Conservation (phyloP, 805 yeast species). For the Candida pini region DNA sequence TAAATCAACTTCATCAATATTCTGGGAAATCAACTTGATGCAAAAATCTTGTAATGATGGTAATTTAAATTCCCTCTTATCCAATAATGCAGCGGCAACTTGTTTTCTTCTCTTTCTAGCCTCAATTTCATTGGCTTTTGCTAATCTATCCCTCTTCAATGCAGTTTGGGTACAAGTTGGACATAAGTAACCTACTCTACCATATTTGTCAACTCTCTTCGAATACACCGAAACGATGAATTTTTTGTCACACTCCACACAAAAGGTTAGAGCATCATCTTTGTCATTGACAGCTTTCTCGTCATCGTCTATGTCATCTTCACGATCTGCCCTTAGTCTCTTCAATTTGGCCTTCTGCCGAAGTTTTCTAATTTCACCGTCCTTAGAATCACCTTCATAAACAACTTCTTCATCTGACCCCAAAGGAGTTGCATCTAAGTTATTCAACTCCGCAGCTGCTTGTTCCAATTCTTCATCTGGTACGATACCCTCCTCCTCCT, state of each 20-base stretch:
- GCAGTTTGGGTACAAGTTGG: slow-evolving; percentile 48
- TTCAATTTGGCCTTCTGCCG: slow-evolving; percentile 21
- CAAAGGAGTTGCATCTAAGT: slow-evolving; percentile 22
- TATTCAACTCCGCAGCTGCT: slow-evolving; percentile 10
- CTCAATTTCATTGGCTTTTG: slow-evolving; percentile 48
- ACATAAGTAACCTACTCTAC: slow-evolving; percentile 61
- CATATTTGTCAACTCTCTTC: slow-evolving; percentile 38
- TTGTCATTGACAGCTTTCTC: slow-evolving; percentile 22
- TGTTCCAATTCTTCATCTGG: slow-evolving; percentile 12
- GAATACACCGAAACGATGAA: slow-evolving; percentile 68
- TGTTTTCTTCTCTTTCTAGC: slow-evolving; percentile 72
- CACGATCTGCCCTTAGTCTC: slow-evolving; percentile 35
- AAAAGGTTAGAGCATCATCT: slow-evolving; percentile 44
- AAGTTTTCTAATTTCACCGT: slow-evolving; percentile 14
- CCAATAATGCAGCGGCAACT: slow-evolving; percentile 78
- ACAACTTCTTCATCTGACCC: slow-evolving; percentile 32
- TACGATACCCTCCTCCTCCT: slow-evolving; percentile 28
- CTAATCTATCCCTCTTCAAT: slow-evolving; percentile 37
- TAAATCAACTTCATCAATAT: slow-evolving; percentile 70
- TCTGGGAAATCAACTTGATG: slow-evolving; percentile 56
- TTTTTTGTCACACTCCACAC: slow-evolving; percentile 56
- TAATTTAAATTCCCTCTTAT: slow-evolving; percentile 54
- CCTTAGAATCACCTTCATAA: slow-evolving; percentile 28
- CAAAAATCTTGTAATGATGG: slow-evolving; percentile 82
- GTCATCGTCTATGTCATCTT: slow-evolving; percentile 27